These are phyloP conservation scores for Puccinia triticina DNA, from an alignment of 1,284 basidiomycete species.

Conservation along the genomic window DNA sequence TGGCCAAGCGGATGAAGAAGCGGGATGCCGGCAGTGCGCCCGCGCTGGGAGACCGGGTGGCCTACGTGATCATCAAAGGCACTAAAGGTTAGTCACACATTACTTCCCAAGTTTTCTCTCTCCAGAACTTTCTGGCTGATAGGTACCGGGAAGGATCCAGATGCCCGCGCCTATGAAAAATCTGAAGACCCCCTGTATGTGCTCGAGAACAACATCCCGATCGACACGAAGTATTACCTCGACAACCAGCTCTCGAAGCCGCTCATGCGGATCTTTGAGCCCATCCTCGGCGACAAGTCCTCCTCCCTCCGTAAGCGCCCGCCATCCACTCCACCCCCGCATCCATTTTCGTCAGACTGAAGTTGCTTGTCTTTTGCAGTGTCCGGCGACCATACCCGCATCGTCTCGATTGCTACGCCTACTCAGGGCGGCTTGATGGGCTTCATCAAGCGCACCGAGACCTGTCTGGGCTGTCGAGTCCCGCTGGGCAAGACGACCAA, in stretches of 20 bases:
- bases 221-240: slow-evolving; percentile 94
- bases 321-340: background rate
- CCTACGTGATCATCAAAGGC: slow-evolving; percentile 94
- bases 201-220: slow-evolving; percentile 91
- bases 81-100: slow-evolving; percentile 70
- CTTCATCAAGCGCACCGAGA: slow-evolving; percentile 89
- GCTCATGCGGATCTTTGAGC: slow-evolving; percentile 92
- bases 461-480: slow-evolving; percentile 90
- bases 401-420: slow-evolving; percentile 82
- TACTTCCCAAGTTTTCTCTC: too few relatives aligned
- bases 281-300: slow-evolving; percentile 89
- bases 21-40: slow-evolving; percentile 88
- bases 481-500: slow-evolving; percentile 71
- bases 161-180: slow-evolving; percentile 95
- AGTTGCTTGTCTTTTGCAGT: slow-evolving; percentile 65
- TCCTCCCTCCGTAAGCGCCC: slow-evolving; percentile 73
- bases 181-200: slow-evolving; percentile 95
- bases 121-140: too few relatives aligned
- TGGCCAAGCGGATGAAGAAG: slow-evolving; percentile 89
- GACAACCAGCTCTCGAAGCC: slow-evolving; percentile 96
- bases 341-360: background rate
- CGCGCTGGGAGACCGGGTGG: slow-evolving; percentile 89
- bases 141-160: slow-evolving; percentile 61
- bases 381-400: slow-evolving; percentile 86
- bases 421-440: slow-evolving; percentile 94